Evolutionary conservation across 192 early-diverging fungal genomes (phyloP).

Genomic region (Podila minutissima): DNA sequence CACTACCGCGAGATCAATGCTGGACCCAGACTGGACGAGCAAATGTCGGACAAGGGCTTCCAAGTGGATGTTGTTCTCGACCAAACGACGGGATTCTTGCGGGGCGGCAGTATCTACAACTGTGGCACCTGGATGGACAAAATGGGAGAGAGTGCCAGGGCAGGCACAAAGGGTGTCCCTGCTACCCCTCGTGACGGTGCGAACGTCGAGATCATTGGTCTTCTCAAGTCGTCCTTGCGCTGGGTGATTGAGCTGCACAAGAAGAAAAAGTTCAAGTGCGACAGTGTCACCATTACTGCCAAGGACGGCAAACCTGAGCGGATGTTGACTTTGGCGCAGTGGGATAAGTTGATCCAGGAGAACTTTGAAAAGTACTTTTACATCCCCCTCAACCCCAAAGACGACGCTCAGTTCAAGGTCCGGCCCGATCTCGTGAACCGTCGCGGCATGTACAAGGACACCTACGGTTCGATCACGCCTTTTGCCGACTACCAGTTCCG

Average conservation of each 20-base stretch:
- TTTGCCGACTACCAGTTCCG: slow-evolving; percentile 94
- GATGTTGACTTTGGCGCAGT: slow-evolving; percentile 70
- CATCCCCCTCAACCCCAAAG: slow-evolving; percentile 78
- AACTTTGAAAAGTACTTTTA: slow-evolving; percentile 92
- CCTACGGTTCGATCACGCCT: slow-evolving; percentile 70
- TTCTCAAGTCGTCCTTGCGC: slow-evolving; percentile 84
- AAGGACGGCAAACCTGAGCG: slow-evolving; percentile 44
- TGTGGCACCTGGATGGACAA: slow-evolving; percentile 99
- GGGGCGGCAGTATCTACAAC: slow-evolving; percentile 91
- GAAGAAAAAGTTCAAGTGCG: slow-evolving; percentile 23
- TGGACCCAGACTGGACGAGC: slow-evolving; percentile 84
- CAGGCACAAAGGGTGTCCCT: slow-evolving; percentile 91
- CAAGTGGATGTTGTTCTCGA: slow-evolving; percentile 80
- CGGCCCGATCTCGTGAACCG: slow-evolving; percentile 76
- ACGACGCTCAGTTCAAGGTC: slow-evolving; percentile 73
- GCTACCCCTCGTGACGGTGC: slow-evolving; percentile 95
- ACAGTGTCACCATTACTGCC: slow-evolving; percentile 40
- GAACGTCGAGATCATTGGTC: slow-evolving; percentile 89
- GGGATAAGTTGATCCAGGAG: slow-evolving; percentile 82
- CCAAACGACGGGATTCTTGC: slow-evolving; percentile 82
- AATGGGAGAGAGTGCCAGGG: slow-evolving; percentile 94
- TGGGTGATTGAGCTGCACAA: slow-evolving; percentile 77
- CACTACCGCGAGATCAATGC: slow-evolving; percentile 97
- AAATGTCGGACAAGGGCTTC: slow-evolving; percentile 94
- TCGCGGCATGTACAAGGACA: slow-evolving; percentile 96